phyloP scores from a whole-genome alignment of 2,329 filamentous ascomycete species.

The Colletotrichum higginsianum region DNA sequence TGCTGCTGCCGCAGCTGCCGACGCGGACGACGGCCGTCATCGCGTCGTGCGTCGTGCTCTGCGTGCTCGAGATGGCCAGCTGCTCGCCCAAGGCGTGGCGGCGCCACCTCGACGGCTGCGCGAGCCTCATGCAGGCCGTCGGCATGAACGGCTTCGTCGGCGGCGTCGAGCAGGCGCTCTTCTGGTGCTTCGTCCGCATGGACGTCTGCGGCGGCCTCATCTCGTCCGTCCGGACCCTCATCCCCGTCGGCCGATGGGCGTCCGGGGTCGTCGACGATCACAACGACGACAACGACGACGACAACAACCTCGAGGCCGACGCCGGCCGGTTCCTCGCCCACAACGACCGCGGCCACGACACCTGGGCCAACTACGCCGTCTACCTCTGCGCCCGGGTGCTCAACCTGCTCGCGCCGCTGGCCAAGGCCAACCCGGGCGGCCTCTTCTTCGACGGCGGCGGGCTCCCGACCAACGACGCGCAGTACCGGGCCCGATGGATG shows the following conservation, averaged over 20 bases:
- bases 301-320: constrained; percentile 47
- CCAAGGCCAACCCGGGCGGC: constrained; percentile 58
- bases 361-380: constrained; percentile 72
- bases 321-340: constrained; percentile 52
- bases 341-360: constrained; percentile 57
- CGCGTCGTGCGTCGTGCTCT: constrained; percentile 56
- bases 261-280: constrained; percentile 45
- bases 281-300: too few relatives aligned
- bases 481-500: constrained; percentile 57
- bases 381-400: constrained; percentile 67
- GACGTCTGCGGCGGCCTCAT: constrained; percentile 71
- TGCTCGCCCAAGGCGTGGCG: constrained; percentile 64
- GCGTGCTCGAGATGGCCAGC: constrained; percentile 60
- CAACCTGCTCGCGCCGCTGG: constrained; percentile 55
- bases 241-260: constrained; percentile 63
- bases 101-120: constrained; percentile 71
- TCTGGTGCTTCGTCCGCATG: constrained; percentile 74
- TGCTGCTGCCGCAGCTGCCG: constrained; percentile 54
- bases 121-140: constrained; percentile 67
- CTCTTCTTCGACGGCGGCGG: constrained; percentile 50
- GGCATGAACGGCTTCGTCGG: constrained; percentile 67
- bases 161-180: constrained; percentile 68
- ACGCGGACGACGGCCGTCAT: constrained; percentile 51
- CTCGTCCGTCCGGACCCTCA: constrained; percentile 66
- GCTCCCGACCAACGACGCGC: constrained; percentile 29